Base-by-base conservation (phyloP, 2,329 filamentous ascomycete genomes). In the Akanthomyces muscarius region DNA sequence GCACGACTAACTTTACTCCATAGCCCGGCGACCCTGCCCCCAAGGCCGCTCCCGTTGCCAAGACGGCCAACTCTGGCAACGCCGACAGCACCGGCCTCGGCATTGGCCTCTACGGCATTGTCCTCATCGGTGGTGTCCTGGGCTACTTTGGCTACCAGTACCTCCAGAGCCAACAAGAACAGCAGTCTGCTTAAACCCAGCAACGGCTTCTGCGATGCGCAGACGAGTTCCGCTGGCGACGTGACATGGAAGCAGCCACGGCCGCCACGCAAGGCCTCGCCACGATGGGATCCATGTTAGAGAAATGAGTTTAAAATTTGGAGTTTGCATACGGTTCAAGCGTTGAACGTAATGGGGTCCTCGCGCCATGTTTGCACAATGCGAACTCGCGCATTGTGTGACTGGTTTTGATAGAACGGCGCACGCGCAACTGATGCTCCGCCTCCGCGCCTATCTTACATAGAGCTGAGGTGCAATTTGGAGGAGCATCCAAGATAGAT, bases 121-220 rank as follows among this genome's bases (percentile, higher is more conserved):
- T 97, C 71, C 81, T 96, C 69, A 74, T 94, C 68, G 92, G 92
- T 70, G 93, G 89, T 68, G 82, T 86, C 55, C 76, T 86, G 66
- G 92, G 91, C 67, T 98, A 91, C 80, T 85, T 84, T 70, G 90
- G 84, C 71, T 97, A 94, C 83, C 89, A 93, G 78, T 96, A 95
- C 82, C 76, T 96, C 70, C 87, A 94, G 81, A 68, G 70, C 63
- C 79, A 82, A 75, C 77, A 82, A 70, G 72, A 82, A 69, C 73
- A 80, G 67, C 66, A 71, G 66, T 41, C 62, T 47, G 61, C 61
- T 13, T 64, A 64, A 61, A n/a, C 51, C n/a, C 11, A n/a, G 21
- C 11, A 1, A 18, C 2, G 16, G 7, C 16, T 30, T 25, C 25
- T 53, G 41, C 13, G 28, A 44, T 42, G 47, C 14, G 18, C 36